Evolutionary conservation across 768 basidiomycete genomes (phyloP).

Genomic region (Terana coerulea): DNA sequence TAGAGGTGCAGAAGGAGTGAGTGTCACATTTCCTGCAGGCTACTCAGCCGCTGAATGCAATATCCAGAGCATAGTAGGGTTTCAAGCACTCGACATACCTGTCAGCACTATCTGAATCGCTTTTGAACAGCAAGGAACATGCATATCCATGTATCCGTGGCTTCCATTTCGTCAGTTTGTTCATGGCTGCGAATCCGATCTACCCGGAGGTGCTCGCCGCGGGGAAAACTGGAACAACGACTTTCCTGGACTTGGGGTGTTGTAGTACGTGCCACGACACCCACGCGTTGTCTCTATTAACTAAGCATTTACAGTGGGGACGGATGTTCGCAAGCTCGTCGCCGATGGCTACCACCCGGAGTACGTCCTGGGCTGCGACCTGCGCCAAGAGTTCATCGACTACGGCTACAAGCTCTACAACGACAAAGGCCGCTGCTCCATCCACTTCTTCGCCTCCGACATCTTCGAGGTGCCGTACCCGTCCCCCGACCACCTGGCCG

Average conservation of each 20-base stretch:
- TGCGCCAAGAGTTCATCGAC: constrained; percentile 27
- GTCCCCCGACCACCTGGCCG: neutral
- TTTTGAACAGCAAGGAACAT: constrained; percentile 24
- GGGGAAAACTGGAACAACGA: constrained; percentile 19
- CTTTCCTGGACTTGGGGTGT: constrained; percentile 31
- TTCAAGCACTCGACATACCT: neutral
- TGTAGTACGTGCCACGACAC: constrained; percentile 28
- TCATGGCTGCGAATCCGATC: constrained; percentile 24
- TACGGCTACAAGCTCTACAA: constrained; percentile 27
- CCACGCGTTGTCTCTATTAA: neutral
- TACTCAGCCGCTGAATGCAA: neutral
- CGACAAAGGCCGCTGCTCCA: constrained; percentile 19
- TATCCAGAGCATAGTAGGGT: constrained; percentile 27
- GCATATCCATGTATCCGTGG: constrained; percentile 31
- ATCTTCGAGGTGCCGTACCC: constrained; percentile 23
- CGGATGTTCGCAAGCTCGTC: constrained; percentile 31
- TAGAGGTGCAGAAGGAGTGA: constrained; percentile 27
- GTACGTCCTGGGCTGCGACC: constrained; percentile 27
- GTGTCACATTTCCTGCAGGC: neutral
- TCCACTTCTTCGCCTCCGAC: constrained; percentile 29
- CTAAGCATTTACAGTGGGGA: constrained; percentile 26
- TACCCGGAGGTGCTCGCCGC: constrained; percentile 25
- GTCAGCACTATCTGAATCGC: neutral
- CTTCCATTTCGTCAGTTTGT: constrained; percentile 28
- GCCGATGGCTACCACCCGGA: constrained; percentile 28